Evolutionary conservation across 345 rosid species (phyloP).

Genomic region (Syzygium aqueum): DNA sequence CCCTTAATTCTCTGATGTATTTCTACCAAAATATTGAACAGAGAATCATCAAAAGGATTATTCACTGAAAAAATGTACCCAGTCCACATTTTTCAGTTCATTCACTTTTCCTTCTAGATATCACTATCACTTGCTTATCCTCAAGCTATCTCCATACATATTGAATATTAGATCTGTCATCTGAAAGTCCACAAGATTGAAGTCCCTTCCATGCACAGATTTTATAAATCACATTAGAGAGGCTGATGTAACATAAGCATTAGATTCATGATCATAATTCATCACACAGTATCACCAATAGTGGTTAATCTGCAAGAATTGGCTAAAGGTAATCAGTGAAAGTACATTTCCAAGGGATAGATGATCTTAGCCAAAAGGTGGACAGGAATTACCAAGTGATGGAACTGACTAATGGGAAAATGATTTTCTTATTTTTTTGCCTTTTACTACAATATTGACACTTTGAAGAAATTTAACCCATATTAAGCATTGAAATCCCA

Average conservation of each 20-base stretch:
- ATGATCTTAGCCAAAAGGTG: not conserved
- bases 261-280: not conserved
- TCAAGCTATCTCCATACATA: not conserved
- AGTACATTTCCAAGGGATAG: not conserved
- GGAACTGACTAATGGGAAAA: not conserved
- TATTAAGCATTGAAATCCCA: not conserved
- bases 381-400: not conserved
- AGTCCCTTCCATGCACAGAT: not conserved
- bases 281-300: not conserved
- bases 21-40: constrained; percentile 20
- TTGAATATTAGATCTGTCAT: not conserved
- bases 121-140: not conserved
- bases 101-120: not conserved
- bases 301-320: not conserved
- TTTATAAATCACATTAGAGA: not conserved
- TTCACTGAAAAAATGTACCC: not conserved
- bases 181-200: not conserved
- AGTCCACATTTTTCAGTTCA: not conserved
- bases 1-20: constrained; percentile 67
- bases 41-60: not conserved
- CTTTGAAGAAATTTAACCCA: not conserved
- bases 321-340: not conserved
- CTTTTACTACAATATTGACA: not conserved
- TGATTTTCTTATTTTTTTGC: not conserved
- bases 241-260: not conserved